Percentiles rank a stretch among this genome's conserved stretches.
These are phyloP conservation scores for Sporothrix pseudoabietina DNA, from an alignment of 2,329 filamentous ascomycete species.

Conservation along the genomic window DNA sequence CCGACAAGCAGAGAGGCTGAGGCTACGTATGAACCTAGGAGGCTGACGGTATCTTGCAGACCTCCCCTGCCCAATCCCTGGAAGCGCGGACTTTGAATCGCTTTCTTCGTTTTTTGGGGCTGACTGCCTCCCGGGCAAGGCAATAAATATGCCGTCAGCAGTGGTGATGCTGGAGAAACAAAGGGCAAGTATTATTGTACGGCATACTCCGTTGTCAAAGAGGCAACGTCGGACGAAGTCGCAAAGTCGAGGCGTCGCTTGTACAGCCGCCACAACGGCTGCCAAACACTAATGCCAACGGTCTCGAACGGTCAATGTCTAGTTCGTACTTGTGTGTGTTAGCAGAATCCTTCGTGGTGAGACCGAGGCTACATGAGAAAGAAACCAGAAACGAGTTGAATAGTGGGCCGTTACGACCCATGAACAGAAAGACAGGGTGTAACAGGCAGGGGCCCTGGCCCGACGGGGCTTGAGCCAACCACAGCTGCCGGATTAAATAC, in stretches of 20 bases:
- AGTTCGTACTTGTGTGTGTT: neutral
- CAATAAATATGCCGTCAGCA: neutral
- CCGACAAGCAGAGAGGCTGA: neutral
- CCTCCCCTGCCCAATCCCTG: no score
- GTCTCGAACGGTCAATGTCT: neutral
- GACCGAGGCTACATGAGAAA: neutral
- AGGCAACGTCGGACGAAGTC: neutral
- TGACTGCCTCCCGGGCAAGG: neutral
- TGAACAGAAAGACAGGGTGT: no score
- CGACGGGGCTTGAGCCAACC: neutral
- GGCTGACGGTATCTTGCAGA: no score
- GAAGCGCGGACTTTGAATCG: no score
- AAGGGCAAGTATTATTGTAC: no score
- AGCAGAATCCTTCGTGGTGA: neutral
- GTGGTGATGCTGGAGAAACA: neutral
- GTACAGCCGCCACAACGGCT: neutral
- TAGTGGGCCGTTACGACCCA: neutral
- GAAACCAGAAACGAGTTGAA: neutral
- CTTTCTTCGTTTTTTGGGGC: no score
- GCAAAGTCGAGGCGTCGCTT: neutral
- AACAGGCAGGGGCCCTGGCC: neutral
- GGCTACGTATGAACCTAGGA: neutral
- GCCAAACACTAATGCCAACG: neutral
- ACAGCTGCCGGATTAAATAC: conserved; percentile 7
- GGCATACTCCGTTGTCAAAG: neutral